Percentiles rank a stretch among this genome's conserved stretches.
These are phyloP conservation scores for Exophiala lecanii-corni DNA, from an alignment of 2,329 filamentous ascomycete species.

Conservation along the genomic window DNA sequence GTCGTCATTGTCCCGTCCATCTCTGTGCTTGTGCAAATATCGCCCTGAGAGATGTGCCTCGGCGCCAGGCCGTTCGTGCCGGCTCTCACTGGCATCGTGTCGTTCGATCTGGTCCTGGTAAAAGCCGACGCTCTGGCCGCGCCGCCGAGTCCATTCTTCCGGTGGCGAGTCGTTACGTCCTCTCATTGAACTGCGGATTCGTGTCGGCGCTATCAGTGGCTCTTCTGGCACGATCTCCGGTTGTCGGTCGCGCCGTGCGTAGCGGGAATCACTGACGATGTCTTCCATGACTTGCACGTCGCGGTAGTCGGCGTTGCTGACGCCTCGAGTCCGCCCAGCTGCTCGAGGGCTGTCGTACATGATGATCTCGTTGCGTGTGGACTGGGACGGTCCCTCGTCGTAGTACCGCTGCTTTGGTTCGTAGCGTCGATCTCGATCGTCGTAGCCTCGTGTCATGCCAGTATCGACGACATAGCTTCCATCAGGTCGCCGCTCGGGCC, in stretches of 20 bases:
- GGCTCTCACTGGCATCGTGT: constrained; percentile 22
- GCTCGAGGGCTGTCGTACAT: constrained; percentile 8
- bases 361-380: constrained; percentile 10
- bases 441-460: constrained; percentile 6
- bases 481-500: constrained; percentile 16
- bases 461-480: constrained; percentile 20
- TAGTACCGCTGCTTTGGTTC: background rate
- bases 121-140: constrained; percentile 20
- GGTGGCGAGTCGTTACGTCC: constrained; percentile 16
- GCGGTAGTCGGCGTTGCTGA: constrained; percentile 10
- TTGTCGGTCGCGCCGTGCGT: constrained; percentile 9
- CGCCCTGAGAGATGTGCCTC: constrained; percentile 21
- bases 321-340: constrained; percentile 4
- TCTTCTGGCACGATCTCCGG: constrained; percentile 10
- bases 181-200: constrained; percentile 14
- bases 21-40: constrained; percentile 15
- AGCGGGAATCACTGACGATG: constrained; percentile 13
- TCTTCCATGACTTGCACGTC: constrained; percentile 23
- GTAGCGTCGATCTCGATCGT: constrained; percentile 4
- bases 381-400: constrained; percentile 5
- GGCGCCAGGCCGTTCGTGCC: constrained; percentile 22
- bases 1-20: constrained; percentile 9
- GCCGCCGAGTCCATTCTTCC: constrained; percentile 5
- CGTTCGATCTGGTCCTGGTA: constrained; percentile 17
- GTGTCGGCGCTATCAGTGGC: constrained; percentile 4